Conservation (phyloP, 768 basidiomycete species). For the Tylopilus balloui region DNA sequence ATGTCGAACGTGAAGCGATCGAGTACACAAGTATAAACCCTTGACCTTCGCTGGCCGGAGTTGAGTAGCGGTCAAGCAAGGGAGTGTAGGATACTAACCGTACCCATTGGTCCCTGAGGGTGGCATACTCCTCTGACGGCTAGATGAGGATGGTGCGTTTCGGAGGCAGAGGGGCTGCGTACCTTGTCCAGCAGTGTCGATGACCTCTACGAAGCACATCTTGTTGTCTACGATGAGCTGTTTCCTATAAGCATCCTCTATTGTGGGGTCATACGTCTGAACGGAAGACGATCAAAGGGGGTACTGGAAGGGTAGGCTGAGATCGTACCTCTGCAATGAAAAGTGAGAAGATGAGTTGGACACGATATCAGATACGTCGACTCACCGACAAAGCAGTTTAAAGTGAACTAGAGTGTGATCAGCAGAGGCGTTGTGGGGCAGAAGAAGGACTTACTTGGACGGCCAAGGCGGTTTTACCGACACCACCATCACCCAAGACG, state of each 20-base stretch:
- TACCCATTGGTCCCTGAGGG: slow-evolving; percentile 96
- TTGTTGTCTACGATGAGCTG: slow-evolving; percentile 91
- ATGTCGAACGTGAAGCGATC: slow-evolving; percentile 89
- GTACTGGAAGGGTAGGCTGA: slow-evolving; percentile 3
- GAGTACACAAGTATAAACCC: slow-evolving; percentile 98
- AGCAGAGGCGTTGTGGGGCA: slow-evolving; percentile 1
- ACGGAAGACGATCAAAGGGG: slow-evolving; percentile 7
- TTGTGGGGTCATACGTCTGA: slow-evolving; percentile 96
- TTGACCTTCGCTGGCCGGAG: slow-evolving; percentile 79
- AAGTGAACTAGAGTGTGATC: slow-evolving; percentile 69
- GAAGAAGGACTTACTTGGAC: slow-evolving; percentile 65
- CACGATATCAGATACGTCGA: slow-evolving; percentile 10
- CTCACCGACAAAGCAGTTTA: slow-evolving; percentile 95
- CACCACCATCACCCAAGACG: slow-evolving; percentile 94
- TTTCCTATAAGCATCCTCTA: slow-evolving; percentile 97
- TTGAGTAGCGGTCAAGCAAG: slow-evolving; percentile 7
- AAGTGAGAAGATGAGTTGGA: slow-evolving; percentile 12
- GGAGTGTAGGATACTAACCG: slow-evolving; percentile 52
- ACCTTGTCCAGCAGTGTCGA: slow-evolving; percentile 98
- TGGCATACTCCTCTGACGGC: slow-evolving; percentile 87
- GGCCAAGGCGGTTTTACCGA: slow-evolving; percentile 94
- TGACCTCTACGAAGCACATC: slow-evolving; percentile 94
- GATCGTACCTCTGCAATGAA: slow-evolving; percentile 49
- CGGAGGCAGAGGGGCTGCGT: slow-evolving; percentile 24
- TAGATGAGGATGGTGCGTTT: slow-evolving; percentile 17